Percentiles rank a stretch among this genome's conserved stretches.
Conservation (phyloP, 495 filamentous ascomycete species). For the Cetradonia linearis region DNA sequence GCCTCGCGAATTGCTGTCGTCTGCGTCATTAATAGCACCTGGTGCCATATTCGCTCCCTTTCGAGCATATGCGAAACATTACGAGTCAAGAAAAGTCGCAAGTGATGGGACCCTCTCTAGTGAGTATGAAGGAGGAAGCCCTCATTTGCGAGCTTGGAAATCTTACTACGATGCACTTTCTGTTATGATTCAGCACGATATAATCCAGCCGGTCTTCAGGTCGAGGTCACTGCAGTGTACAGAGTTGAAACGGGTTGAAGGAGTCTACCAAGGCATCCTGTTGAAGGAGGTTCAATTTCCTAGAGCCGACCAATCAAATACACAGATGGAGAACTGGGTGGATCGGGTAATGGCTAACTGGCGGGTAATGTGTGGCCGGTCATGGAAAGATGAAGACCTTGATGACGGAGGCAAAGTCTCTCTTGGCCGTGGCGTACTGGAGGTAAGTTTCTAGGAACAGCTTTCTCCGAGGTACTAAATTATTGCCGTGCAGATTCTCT, state of each 20-base stretch:
- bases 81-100: conserved; percentile 28
- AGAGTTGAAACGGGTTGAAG: conserved; percentile 66
- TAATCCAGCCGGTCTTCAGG: conserved; percentile 27
- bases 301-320: conserved; percentile 61
- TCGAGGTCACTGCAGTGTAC: conserved; percentile 53
- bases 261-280: conserved; percentile 60
- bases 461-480: background rate
- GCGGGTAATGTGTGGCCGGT: conserved; percentile 61
- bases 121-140: conserved; percentile 23
- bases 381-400: conserved; percentile 66
- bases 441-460: conserved; percentile 38
- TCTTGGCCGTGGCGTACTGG: conserved; percentile 61
- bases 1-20: conserved; percentile 33
- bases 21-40: conserved; percentile 36
- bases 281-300: conserved; percentile 72
- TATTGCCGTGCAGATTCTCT: conserved; percentile 49
- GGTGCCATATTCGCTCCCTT: conserved; percentile 45
- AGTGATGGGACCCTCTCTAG: background rate
- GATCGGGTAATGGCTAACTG: conserved; percentile 76
- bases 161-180: conserved; percentile 72
- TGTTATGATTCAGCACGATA: conserved; percentile 35
- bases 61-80: conserved; percentile 52
- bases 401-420: conserved; percentile 66
- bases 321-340: conserved; percentile 71
- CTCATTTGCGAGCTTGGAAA: conserved; percentile 54